phyloP scores from a whole-genome alignment of 495 filamentous ascomycete genomes.

The Pseudoneurospora amorphoporcata region DNA sequence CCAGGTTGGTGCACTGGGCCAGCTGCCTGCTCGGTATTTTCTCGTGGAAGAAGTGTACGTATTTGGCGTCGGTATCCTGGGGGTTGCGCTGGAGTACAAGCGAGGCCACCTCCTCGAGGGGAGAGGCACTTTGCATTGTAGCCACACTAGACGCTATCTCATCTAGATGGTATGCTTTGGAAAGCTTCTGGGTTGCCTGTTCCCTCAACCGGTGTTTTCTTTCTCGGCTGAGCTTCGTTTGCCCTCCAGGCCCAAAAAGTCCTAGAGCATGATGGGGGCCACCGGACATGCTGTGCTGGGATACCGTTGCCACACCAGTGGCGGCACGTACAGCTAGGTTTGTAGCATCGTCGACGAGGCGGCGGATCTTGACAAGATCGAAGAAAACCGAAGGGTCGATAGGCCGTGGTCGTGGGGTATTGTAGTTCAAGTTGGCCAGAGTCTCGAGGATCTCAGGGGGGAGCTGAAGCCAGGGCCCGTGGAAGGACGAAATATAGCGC shows the following conservation, averaged over 20 bases:
- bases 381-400: conserved; percentile 76
- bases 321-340: conserved; percentile 66
- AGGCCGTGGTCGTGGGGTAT: conserved; percentile 59
- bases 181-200: conserved; percentile 63
- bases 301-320: conserved; percentile 54
- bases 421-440: conserved; percentile 68
- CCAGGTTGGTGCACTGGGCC: conserved; percentile 58
- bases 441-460: conserved; percentile 71
- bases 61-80: conserved; percentile 58
- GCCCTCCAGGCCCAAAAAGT: conserved; percentile 42
- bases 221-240: conserved; percentile 60
- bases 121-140: conserved; percentile 72
- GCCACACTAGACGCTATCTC: conserved; percentile 74
- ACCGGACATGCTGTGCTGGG: conserved; percentile 45
- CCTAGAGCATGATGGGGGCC: conserved; percentile 47
- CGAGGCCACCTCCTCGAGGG: conserved; percentile 66
- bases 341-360: conserved; percentile 65
- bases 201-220: conserved; percentile 66
- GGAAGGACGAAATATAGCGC: conserved; percentile 74
- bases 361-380: conserved; percentile 69
- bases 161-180: conserved; percentile 63
- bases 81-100: conserved; percentile 57
- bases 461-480: conserved; percentile 78
- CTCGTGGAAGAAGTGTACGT: conserved; percentile 82
- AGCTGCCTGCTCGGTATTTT: conserved; percentile 72